Percentiles rank a stretch among this genome's conserved stretches.
Evolutionary conservation across 176 grass and related monocot genomes (phyloP).

Genomic region (Rhynchospora pubera): DNA sequence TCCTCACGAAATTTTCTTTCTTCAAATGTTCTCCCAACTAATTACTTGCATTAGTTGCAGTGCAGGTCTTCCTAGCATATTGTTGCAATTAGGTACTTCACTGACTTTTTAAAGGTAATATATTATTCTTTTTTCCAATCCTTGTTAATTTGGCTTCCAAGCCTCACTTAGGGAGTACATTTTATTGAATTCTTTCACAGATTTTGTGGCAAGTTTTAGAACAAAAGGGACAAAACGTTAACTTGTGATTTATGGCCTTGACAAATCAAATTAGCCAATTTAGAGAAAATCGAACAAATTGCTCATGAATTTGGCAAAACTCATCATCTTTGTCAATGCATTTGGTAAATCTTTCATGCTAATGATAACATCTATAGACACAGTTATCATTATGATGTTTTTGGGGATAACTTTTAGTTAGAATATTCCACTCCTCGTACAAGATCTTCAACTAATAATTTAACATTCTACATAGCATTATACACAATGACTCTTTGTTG

Average conservation of each 20-base stretch:
- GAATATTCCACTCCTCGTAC: too few relatives aligned
- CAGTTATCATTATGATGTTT: too few relatives aligned
- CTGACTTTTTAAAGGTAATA: neutral
- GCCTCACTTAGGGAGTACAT: neutral
- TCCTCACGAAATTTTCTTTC: neutral
- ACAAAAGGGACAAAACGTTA: neutral
- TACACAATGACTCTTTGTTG: too few relatives aligned
- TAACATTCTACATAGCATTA: too few relatives aligned
- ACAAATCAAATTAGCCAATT: neutral
- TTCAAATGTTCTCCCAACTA: neutral
- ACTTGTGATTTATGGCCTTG: neutral
- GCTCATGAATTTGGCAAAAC: too few relatives aligned
- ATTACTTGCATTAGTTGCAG: neutral
- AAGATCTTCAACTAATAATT: too few relatives aligned
- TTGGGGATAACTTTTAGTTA: too few relatives aligned
- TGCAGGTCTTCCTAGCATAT: neutral
- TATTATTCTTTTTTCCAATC: neutral
- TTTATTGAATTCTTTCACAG: neutral
- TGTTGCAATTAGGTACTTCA: neutral
- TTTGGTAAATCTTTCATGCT: too few relatives aligned
- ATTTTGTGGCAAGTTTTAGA: neutral
- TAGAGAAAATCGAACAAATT: too few relatives aligned
- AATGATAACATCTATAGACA: too few relatives aligned
- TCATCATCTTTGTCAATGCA: too few relatives aligned
- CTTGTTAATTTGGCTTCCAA: neutral